Percentiles rank a stretch among this genome's conserved stretches.
Evolutionary conservation across 352 stramenopile species (phyloP).

Genomic region (Phytopythium ostracodes): DNA sequence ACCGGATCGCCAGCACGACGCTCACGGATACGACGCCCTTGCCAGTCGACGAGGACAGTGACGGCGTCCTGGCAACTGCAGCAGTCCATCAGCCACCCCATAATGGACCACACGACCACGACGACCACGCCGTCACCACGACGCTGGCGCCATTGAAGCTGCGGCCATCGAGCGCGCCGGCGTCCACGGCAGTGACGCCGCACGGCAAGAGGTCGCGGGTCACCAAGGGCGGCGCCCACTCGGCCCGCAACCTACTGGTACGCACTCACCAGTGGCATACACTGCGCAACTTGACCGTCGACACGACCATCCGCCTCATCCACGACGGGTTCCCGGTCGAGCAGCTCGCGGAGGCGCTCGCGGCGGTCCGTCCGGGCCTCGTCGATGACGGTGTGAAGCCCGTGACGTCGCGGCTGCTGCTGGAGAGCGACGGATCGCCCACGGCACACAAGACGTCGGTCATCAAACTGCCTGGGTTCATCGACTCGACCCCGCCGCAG

Average conservation of each 20-base stretch:
- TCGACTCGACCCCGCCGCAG: slow-evolving; percentile 12
- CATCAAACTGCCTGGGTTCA: slow-evolving; percentile 17
- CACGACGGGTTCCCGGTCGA: slow-evolving; percentile 47
- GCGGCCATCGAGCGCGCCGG: slow-evolving; percentile 15
- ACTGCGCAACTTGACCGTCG: slow-evolving; percentile 53
- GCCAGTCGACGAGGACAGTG: background rate
- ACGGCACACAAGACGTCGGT: background rate
- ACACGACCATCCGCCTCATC: slow-evolving; percentile 61
- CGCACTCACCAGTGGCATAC: slow-evolving; percentile 38
- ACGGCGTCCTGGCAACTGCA: too few species aligned
- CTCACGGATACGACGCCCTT: background rate
- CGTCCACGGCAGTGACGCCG: slow-evolving; percentile 13
- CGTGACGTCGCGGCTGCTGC: background rate
- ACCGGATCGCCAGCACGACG: too few species aligned
- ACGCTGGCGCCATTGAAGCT: slow-evolving; percentile 4
- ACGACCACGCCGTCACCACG: slow-evolving; percentile 2
- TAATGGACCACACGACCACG: background rate
- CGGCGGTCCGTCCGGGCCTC: background rate
- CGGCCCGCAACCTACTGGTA: slow-evolving; percentile 18
- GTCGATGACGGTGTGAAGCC: background rate
- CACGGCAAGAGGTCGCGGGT: background rate
- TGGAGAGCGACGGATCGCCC: background rate
- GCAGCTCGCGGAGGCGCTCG: slow-evolving; percentile 38
- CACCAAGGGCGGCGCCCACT: slow-evolving; percentile 19
- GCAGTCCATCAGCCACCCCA: background rate